Percentiles rank a stretch among this genome's conserved stretches.
Evolutionary conservation across 805 yeast genomes (phyloP).

Genomic region (Lachancea sp.): DNA sequence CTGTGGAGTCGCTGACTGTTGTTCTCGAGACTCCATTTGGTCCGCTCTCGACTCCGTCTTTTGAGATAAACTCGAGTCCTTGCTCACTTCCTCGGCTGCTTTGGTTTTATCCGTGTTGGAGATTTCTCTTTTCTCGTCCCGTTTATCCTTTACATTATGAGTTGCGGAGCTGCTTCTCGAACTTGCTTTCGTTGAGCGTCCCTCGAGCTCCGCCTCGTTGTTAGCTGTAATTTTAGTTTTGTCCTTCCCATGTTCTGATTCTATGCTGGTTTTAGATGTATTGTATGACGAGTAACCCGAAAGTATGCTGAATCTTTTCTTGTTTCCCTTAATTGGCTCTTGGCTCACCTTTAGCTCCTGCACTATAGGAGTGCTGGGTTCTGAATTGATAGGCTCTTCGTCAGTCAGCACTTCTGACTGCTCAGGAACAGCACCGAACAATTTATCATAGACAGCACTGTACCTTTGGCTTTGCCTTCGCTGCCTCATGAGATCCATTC

Average conservation of each 20-base stretch:
- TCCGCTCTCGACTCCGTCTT: not conserved
- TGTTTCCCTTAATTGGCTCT: slow-evolving; percentile 5
- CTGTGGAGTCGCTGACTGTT: slow-evolving; percentile 2
- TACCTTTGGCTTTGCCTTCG: slow-evolving; percentile 15
- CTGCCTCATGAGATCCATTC: slow-evolving; percentile 6
- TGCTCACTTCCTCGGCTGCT: not conserved
- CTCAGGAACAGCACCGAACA: slow-evolving; percentile 13
- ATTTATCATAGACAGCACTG: slow-evolving; percentile 13
- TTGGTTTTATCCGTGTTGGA: not conserved
- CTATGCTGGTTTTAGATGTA: slow-evolving; percentile 17
- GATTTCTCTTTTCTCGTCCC: not conserved
- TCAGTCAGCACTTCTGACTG: slow-evolving; percentile 14
- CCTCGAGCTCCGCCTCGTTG: not conserved
- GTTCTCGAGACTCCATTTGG: not conserved
- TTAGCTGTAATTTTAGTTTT: not conserved
- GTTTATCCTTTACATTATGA: not conserved
- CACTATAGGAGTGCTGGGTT: not conserved
- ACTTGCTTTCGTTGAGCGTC: not conserved
- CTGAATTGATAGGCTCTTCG: slow-evolving; percentile 3
- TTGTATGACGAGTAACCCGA: slow-evolving; percentile 30
- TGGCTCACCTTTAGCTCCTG: not conserved
- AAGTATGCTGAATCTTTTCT: slow-evolving; percentile 38
- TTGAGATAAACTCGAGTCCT: not conserved
- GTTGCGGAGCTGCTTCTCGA: slow-evolving; percentile 1
- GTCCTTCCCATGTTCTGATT: slow-evolving; percentile 13